A percentile compares a stretch with the other conserved stretches of the same genome.
These are phyloP conservation scores for Mycena kentingensis DNA, from an alignment of 768 basidiomycete genomes.

Conservation along the genomic window DNA sequence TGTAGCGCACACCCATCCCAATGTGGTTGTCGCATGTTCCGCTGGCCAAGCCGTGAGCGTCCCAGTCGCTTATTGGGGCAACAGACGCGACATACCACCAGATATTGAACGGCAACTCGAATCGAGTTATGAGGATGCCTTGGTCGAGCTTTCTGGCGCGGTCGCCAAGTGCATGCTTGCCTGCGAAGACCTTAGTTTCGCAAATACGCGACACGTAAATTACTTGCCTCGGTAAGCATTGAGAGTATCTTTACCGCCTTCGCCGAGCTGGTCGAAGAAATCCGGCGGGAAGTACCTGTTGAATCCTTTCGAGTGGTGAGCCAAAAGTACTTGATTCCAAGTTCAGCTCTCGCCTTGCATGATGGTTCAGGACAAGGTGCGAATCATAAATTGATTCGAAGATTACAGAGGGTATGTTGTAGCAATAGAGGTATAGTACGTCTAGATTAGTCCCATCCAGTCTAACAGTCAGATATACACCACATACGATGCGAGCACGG, in stretches of 20 bases:
- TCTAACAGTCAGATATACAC: slow-evolving; percentile 63
- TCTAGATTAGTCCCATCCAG: too few relatives aligned
- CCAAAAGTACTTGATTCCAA: neutral
- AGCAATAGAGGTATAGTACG: too few relatives aligned
- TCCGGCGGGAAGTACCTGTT: slow-evolving; percentile 83
- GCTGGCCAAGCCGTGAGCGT: slow-evolving; percentile 41
- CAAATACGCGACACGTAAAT: too few relatives aligned
- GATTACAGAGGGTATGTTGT: too few relatives aligned
- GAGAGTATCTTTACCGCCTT: slow-evolving; percentile 59
- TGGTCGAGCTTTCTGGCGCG: slow-evolving; percentile 94
- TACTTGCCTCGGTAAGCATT: slow-evolving; percentile 59
- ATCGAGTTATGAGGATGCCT: slow-evolving; percentile 93
- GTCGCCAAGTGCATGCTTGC: slow-evolving; percentile 93
- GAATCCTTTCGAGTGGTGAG: slow-evolving; percentile 47
- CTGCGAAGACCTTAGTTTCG: too few relatives aligned
- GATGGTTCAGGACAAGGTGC: neutral
- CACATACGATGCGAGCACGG: slow-evolving; percentile 79
- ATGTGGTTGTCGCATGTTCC: slow-evolving; percentile 95
- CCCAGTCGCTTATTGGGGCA: neutral
- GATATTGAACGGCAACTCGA: slow-evolving; percentile 95
- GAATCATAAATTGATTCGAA: too few relatives aligned
- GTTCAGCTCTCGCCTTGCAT: slow-evolving; percentile 15
- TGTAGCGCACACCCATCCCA: slow-evolving; percentile 99
- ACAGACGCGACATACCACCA: slow-evolving; percentile 72
- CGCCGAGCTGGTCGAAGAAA: slow-evolving; percentile 57